A percentile compares a stretch with the other conserved stretches of the same genome.
Evolutionary conservation across 768 basidiomycete genomes (phyloP).

Genomic region (Lactarius vividus): DNA sequence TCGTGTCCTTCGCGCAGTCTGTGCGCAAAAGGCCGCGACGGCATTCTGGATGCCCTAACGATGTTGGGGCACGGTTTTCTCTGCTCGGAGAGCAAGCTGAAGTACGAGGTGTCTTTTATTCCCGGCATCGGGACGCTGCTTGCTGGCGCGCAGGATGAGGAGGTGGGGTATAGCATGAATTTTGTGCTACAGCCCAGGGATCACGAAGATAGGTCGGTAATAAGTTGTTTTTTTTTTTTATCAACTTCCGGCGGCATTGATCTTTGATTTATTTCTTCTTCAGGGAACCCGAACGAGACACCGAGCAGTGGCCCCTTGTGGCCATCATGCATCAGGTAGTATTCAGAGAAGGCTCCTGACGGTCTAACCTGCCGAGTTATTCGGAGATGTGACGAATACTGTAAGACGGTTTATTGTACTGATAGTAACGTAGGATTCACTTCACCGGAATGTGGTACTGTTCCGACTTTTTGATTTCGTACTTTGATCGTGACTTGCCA

Average conservation of each 20-base stretch:
- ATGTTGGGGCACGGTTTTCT: slow-evolving; percentile 8
- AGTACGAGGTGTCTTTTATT: slow-evolving; percentile 19
- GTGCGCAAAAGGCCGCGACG: slow-evolving; percentile 13
- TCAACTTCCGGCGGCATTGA: neutral
- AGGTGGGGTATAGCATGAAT: slow-evolving; percentile 13
- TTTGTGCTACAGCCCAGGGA: slow-evolving; percentile 14
- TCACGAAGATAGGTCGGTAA: slow-evolving; percentile 1
- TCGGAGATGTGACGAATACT: neutral
- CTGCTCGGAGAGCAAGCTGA: slow-evolving; percentile 2
- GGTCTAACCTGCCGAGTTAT: neutral
- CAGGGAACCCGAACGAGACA: neutral
- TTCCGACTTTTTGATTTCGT: no score
- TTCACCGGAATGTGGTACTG: no score
- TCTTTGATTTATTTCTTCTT: no score
- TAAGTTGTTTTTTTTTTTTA: neutral
- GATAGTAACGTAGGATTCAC: no score
- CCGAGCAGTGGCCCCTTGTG: slow-evolving; percentile 9
- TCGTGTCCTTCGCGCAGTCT: slow-evolving; percentile 17
- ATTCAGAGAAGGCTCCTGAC: neutral
- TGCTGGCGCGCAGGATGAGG: neutral
- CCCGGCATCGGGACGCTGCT: slow-evolving; percentile 14
- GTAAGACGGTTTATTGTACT: neutral
- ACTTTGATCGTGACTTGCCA: no score
- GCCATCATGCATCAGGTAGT: slow-evolving; percentile 22
- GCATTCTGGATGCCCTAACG: slow-evolving; percentile 2